A percentile compares a stretch with the other conserved stretches of the same genome.
Conservation (phyloP, 208 protist species). For the Crithidia thermophila region DNA sequence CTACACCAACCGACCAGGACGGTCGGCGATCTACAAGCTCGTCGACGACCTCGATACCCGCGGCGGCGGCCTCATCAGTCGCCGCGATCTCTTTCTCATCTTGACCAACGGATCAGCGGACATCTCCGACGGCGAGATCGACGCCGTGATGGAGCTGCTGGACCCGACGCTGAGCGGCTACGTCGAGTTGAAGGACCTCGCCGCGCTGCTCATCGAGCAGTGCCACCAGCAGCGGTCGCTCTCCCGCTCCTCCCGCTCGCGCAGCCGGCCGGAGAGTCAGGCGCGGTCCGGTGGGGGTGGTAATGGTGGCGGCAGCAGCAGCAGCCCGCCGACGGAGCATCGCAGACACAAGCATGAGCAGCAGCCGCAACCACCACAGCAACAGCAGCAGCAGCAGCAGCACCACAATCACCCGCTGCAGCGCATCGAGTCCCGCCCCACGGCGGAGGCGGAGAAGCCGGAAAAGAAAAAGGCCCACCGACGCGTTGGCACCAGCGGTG, state of each 20-base stretch:
- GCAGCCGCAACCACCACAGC: neutral
- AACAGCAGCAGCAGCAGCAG: too few relatives aligned
- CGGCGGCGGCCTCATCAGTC: conserved; percentile 36
- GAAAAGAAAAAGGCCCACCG: neutral
- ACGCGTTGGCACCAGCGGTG: too few relatives aligned
- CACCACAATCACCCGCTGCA: conserved; percentile 1
- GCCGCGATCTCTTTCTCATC: conserved; percentile 45
- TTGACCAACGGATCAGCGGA: conserved; percentile 31
- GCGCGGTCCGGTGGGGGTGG: neutral
- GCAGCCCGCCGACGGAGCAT: neutral
- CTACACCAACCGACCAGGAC: conserved; percentile 14
- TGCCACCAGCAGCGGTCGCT: conserved; percentile 11
- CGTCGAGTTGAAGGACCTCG: conserved; percentile 24
- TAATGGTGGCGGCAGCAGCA: neutral
- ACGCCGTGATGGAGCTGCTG: conserved; percentile 65
- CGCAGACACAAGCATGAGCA: conserved; percentile 3
- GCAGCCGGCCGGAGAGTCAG: neutral
- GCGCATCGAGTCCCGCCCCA: neutral
- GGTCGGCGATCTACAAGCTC: conserved; percentile 21
- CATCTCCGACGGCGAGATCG: conserved; percentile 47
- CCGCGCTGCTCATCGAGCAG: conserved; percentile 13
- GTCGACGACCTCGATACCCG: conserved; percentile 21
- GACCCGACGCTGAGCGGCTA: conserved; percentile 43
- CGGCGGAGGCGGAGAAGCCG: neutral
- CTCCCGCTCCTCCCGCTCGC: neutral